Percentiles rank a stretch among this genome's conserved stretches.
phyloP scores from a whole-genome alignment of 23 red algal genomes.

The Gracilariopsis chorda region DNA sequence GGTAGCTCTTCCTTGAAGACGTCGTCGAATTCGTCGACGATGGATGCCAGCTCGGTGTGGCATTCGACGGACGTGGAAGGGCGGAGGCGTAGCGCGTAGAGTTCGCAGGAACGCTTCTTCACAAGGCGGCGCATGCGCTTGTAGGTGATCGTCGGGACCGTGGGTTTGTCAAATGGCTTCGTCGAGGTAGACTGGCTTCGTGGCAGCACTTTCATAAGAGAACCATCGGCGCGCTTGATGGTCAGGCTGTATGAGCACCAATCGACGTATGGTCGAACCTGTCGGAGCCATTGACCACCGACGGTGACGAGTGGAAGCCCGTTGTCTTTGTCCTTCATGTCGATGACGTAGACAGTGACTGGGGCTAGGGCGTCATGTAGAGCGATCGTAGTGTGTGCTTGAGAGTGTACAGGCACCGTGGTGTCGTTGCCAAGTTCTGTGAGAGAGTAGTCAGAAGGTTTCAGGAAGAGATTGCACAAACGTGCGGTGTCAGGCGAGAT shows the following conservation, averaged over 20 bases:
- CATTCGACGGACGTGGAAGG: background rate
- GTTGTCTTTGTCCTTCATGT: background rate
- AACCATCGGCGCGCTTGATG: slow-evolving; percentile 36
- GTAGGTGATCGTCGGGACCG: background rate
- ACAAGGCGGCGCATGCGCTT: background rate
- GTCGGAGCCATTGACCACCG: background rate
- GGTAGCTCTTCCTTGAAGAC: slow-evolving; percentile 18
- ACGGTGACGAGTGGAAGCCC: background rate
- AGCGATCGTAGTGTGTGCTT: background rate
- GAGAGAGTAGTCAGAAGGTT: background rate
- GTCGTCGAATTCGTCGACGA: background rate
- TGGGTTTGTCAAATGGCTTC: background rate
- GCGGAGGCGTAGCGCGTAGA: background rate
- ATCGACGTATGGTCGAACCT: background rate
- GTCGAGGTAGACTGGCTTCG: background rate
- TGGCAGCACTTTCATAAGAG: background rate
- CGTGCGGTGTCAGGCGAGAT: background rate
- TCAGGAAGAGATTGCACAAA: background rate
- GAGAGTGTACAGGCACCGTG: background rate
- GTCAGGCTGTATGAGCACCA: background rate
- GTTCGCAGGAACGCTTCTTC: background rate
- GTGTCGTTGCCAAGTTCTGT: background rate
- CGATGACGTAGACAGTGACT: background rate
- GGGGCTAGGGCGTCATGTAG: background rate
- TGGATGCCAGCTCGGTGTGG: background rate